Evolutionary conservation across 176 grass and related monocot species (phyloP), one percentile per base, ranked within the genome.

Genomic region (Microstegium vimineum): DNA sequence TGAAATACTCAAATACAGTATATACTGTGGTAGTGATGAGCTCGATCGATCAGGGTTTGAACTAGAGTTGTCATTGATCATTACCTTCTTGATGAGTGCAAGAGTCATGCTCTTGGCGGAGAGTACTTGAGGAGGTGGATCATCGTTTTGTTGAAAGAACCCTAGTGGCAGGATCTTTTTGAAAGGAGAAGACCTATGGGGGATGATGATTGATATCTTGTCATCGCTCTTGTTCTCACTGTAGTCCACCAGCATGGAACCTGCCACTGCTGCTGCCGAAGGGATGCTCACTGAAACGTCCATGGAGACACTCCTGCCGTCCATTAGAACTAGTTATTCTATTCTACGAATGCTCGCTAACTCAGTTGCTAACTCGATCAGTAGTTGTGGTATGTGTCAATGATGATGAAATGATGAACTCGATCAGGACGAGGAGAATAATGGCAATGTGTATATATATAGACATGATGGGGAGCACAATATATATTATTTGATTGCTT

Each of bases 1-100:
- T 51, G 47, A 51, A 51, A n/a, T n/a, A n/a, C n/a, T n/a, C n/a
- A n/a, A n/a, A n/a, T n/a, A n/a, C n/a, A n/a, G n/a, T n/a, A n/a
- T n/a, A 20, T 8, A 51, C 16, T n/a, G n/a, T n/a, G n/a, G n/a
- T n/a, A n/a, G n/a, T n/a, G n/a, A n/a, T n/a, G n/a, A n/a, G n/a
- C n/a, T n/a, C n/a, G n/a, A n/a, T n/a, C n/a, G n/a, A n/a, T n/a
- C 18, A 54, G 45, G 47, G 47, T 51, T 51, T 49, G 46, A 15
- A 49, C 16, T n/a, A n/a, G n/a, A n/a, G n/a, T 18, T 51, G 17
- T 57, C n/a, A 5, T 8, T 18, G 3, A n/a, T n/a, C n/a, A 7
- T 49, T 49, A 82, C 73, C 80, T 82, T 76, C 57, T 88, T 83
- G 18, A 66, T 12, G 10, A 79, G 60, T 42, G 37, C 28, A 42